These are phyloP conservation scores for Omphalea diandra DNA, from an alignment of 441 rosid genomes.

Conservation along the genomic window DNA sequence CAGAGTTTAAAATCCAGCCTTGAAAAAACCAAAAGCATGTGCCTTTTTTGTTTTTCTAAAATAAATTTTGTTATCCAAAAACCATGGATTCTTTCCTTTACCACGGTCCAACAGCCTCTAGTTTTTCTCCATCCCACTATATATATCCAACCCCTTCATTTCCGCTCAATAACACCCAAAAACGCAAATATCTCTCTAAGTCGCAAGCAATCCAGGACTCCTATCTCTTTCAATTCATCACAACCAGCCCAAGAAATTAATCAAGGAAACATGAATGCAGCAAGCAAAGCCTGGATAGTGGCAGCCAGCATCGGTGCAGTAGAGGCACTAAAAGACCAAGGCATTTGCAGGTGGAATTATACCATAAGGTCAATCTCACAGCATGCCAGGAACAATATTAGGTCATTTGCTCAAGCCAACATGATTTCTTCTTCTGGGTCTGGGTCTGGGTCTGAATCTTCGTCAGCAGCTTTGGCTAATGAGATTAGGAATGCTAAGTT, in stretches of 20 bases:
- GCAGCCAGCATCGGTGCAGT: slow-evolving; percentile 48
- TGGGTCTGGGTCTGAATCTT: neutral
- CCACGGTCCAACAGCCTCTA: neutral
- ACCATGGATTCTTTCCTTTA: neutral
- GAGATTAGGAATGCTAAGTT: neutral
- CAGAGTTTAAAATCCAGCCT: neutral
- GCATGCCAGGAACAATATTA: slow-evolving; percentile 25
- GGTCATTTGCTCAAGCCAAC: slow-evolving; percentile 25
- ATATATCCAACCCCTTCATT: neutral
- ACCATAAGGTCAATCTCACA: slow-evolving; percentile 29
- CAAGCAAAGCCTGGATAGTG: slow-evolving; percentile 48
- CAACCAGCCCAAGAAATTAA: neutral
- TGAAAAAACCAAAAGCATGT: neutral
- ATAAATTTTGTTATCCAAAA: neutral
- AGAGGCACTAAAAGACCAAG: slow-evolving; percentile 40
- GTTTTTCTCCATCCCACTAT: neutral
- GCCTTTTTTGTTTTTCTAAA: neutral
- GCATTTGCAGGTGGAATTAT: slow-evolving; percentile 44
- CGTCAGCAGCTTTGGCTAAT: neutral
- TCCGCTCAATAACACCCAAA: neutral
- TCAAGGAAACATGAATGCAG: slow-evolving; percentile 27
- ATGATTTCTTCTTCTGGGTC: neutral
- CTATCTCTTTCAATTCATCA: neutral
- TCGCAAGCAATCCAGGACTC: neutral
- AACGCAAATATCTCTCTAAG: no score